Evolutionary conservation across 78 protist species (phyloP).

Genomic region (Polysphondylium violaceum): DNA sequence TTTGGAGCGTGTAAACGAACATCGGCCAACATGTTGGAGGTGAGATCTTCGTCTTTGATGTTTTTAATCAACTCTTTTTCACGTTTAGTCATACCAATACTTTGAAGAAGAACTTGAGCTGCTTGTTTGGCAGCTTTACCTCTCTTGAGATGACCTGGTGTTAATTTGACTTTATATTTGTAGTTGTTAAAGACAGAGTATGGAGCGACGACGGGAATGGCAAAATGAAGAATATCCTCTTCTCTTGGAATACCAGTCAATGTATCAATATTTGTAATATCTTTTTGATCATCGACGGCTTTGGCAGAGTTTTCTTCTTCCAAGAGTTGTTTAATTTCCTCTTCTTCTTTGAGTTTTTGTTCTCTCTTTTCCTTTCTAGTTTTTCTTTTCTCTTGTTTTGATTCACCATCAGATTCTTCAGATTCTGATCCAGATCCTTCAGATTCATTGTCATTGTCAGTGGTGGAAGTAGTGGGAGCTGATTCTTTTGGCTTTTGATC

Average conservation of each 20-base stretch:
- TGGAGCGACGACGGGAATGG: constrained; percentile 93
- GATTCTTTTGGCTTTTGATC: constrained; percentile 12
- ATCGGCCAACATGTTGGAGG: constrained; percentile 71
- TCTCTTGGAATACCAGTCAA: constrained; percentile 81
- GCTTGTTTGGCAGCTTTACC: constrained; percentile 88
- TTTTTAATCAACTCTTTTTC: constrained; percentile 69
- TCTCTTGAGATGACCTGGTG: constrained; percentile 91
- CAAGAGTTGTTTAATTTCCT: constrained; percentile 53
- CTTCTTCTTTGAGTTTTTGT: constrained; percentile 53
- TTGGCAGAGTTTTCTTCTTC: constrained; percentile 36
- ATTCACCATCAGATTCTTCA: constrained; percentile 17
- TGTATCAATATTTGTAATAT: constrained; percentile 70
- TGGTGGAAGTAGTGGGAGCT: not conserved
- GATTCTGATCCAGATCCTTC: constrained; percentile 13
- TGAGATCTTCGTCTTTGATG: constrained; percentile 68
- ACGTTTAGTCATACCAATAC: not conserved
- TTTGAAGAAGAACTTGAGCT: constrained; percentile 9
- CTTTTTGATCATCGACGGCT: constrained; percentile 43
- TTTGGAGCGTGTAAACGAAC: constrained; percentile 63
- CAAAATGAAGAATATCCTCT: constrained; percentile 88
- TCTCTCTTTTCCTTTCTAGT: constrained; percentile 78
- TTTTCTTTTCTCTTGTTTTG: constrained; percentile 28
- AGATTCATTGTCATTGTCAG: not conserved
- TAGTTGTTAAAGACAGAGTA: constrained; percentile 76
- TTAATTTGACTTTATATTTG: constrained; percentile 90